phyloP scores from a whole-genome alignment of 2,329 filamentous ascomycete genomes.

The Colletotrichum sp. region DNA sequence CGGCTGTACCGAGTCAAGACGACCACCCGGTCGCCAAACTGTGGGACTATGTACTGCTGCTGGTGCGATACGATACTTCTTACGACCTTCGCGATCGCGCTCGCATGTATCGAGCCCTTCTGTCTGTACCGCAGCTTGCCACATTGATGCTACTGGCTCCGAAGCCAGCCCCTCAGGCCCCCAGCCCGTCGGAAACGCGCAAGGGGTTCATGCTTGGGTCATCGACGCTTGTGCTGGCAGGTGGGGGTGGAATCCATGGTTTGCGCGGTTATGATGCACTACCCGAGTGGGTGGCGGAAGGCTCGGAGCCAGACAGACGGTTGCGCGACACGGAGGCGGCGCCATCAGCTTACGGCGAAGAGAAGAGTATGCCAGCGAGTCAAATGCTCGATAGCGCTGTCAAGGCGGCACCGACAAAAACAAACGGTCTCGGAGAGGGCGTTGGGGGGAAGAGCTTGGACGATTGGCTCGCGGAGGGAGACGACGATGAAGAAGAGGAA shows the following conservation, averaged over 20 bases:
- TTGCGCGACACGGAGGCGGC: constrained; percentile 67
- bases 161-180: constrained; percentile 90
- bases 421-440: constrained; percentile 54
- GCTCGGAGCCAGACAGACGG: constrained; percentile 77
- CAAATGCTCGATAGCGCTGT: constrained; percentile 67
- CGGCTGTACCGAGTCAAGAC: constrained; percentile 40
- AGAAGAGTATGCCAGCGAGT: constrained; percentile 59
- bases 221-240: constrained; percentile 82
- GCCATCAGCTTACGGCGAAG: constrained; percentile 42
- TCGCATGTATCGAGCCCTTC: constrained; percentile 84
- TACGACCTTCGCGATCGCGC: constrained; percentile 94
- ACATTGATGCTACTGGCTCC: constrained; percentile 90
- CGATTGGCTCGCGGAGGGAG: constrained; percentile 86
- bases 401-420: constrained; percentile 41
- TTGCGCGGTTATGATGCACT: constrained; percentile 80
- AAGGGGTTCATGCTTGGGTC: constrained; percentile 83
- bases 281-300: constrained; percentile 84
- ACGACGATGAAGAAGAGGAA: constrained; percentile 53
- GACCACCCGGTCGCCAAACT: constrained; percentile 76
- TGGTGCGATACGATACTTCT: constrained; percentile 91
- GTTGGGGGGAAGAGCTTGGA: constrained; percentile 80
- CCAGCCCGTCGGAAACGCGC: constrained; percentile 85
- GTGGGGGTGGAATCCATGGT: constrained; percentile 74
- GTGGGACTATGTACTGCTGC: constrained; percentile 83
- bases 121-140: constrained; percentile 85